A percentile compares a stretch with the other conserved stretches of the same genome.
phyloP scores from a whole-genome alignment of 305 asterid species.

The Andrographis paniculata region DNA sequence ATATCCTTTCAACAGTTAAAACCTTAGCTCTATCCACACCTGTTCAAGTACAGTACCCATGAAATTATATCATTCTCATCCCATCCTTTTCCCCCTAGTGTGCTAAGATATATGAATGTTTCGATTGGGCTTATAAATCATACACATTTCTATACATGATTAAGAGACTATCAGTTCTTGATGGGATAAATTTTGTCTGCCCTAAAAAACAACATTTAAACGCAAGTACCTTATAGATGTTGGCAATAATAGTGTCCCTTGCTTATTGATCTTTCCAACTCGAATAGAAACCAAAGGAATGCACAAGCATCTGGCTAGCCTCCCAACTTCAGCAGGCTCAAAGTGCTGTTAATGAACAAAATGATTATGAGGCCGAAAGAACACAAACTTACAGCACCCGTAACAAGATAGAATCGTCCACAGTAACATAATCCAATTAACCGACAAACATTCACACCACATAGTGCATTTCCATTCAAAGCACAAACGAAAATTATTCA shows the following conservation, averaged over 20 bases:
- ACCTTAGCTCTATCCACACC: no score
- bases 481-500: neutral
- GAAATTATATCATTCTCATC: no score
- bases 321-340: conserved; percentile 88
- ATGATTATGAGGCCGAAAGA: conserved; percentile 1
- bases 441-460: neutral
- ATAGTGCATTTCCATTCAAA: neutral
- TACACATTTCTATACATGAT: no score
- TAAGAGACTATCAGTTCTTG: no score
- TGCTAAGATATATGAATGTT: no score
- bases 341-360: conserved; percentile 50
- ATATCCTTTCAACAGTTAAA: no score
- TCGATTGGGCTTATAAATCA: no score
- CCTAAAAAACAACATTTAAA: neutral
- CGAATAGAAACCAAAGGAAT: conserved; percentile 94
- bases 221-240: conserved; percentile 64
- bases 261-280: conserved; percentile 77
- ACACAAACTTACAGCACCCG: neutral
- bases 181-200: no score
- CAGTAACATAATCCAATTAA: conserved; percentile 1
- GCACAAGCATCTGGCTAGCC: conserved; percentile 89
- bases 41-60: no score
- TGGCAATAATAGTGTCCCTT: conserved; percentile 64
- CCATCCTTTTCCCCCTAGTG: no score
- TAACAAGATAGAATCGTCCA: neutral